Conservation (phyloP, 371 early-diverging fungal genomes). For the Rhizopus microsporus region DNA sequence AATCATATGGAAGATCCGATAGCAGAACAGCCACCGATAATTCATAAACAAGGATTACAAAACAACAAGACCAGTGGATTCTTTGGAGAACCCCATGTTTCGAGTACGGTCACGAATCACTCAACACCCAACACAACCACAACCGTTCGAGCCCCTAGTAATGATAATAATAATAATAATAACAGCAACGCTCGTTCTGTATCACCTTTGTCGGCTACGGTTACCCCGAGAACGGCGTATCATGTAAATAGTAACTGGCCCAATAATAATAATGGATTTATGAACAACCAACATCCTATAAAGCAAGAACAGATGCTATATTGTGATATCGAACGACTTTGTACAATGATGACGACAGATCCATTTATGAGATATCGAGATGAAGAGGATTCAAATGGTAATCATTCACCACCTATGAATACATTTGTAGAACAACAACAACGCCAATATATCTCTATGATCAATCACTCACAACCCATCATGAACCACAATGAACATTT, state of each 20-base stretch:
- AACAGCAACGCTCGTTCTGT: neutral
- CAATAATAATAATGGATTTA: no score
- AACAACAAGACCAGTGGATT: no score
- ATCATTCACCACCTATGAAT: no score
- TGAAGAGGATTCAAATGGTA: no score
- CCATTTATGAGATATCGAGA: neutral
- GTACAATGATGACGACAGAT: neutral
- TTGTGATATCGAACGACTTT: neutral
- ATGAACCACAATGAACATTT: neutral
- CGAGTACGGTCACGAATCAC: no score
- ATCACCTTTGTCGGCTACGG: neutral
- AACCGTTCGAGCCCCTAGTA: neutral
- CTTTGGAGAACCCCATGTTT: no score
- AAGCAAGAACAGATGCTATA: neutral
- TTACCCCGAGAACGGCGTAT: neutral
- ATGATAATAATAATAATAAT: no score
- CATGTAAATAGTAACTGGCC: neutral
- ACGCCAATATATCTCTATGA: neutral
- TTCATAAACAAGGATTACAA: neutral
- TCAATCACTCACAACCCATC: neutral
- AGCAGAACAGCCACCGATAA: neutral
- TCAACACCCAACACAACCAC: neutral
- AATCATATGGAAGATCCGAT: slow-evolving; percentile 2
- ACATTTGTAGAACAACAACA: neutral
- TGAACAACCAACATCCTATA: neutral